Evolutionary conservation across 768 basidiomycete species (phyloP).

Genomic region (Russula dissimulans): DNA sequence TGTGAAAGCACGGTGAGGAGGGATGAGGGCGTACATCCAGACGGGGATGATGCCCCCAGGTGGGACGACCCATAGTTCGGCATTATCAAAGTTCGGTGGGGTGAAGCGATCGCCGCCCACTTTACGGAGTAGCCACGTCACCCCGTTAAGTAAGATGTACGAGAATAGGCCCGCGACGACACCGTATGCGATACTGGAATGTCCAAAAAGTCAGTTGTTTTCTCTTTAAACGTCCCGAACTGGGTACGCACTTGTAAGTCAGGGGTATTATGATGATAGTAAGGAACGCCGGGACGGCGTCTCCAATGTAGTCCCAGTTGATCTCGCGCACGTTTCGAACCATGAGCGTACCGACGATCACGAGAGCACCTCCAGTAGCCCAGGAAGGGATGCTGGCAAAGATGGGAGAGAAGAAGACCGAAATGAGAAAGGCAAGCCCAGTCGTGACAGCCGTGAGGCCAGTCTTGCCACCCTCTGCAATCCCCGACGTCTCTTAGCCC

Average conservation of each 20-base stretch:
- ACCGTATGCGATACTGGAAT: conserved; percentile 72
- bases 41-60: conserved; percentile 57
- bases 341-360: conserved; percentile 85
- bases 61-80: conserved; percentile 65
- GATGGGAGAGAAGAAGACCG: conserved; percentile 81
- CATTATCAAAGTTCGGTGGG: conserved; percentile 53
- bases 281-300: conserved; percentile 80
- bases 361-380: conserved; percentile 81
- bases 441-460: conserved; percentile 70
- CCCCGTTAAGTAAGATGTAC: conserved; percentile 65
- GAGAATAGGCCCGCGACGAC: conserved; percentile 72
- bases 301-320: conserved; percentile 85
- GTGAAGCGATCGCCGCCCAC: conserved; percentile 47
- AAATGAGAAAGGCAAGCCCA: conserved; percentile 71
- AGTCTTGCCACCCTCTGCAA: conserved; percentile 76
- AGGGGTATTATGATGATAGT: conserved; percentile 72
- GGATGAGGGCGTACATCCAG: conserved; percentile 43
- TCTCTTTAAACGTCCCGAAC: not conserved
- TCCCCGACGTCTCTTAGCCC: conserved; percentile 10
- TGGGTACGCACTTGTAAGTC: conserved; percentile 54
- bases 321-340: conserved; percentile 75
- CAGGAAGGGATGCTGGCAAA: conserved; percentile 81
- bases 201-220: not conserved
- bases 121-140: conserved; percentile 49
- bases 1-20: not conserved